Evolutionary conservation across 257 asterid genomes (phyloP), one percentile per base, ranked within the genome.

Genomic region (Przewalskia tangutica): DNA sequence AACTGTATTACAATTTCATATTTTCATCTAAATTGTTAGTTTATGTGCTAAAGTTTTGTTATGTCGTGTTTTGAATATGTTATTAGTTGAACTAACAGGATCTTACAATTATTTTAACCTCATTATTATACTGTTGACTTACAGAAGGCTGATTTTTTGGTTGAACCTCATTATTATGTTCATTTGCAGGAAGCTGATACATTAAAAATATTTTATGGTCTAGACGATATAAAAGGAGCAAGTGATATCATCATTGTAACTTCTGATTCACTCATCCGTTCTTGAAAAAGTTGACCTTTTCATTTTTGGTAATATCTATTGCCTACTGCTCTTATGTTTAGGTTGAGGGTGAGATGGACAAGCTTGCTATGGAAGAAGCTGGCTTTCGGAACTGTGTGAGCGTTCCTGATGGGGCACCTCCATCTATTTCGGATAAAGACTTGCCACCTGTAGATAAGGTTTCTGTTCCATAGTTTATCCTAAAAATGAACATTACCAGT

Each of bases 291-390:
- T 75, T 11, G n/a, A 38, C 32, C 63, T 64, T 76, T 83, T 65
- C 79, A 64, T 68, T 82, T 83, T 66, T 40, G 63, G 27, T 81
- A 20, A 86, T 36, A 80, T 80, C 36, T 75, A 81, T 60, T 53
- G 79, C 44, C 38, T 81, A 12, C 76, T 82, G 63, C 64, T 42
- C 32, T 78, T 68, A 66, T 81, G 68, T 71, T 71, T 70, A 95
- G 99, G 99, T 95, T 88, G 99, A 95, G 88, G 99, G 98, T 85
- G 99, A 95, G 90, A 94, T 95, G 90, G 98, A 95, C 88, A 95
- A 95, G 89, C 99, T 95, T 89, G 94, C 99, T 51, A 89, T 95
- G 97, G 99, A 94, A 91, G 99, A 95, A 86, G 98, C 98, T 79
- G 99, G 99, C 81, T 94, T 94, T 86, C 87, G 86, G 84, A 94